Percentiles rank a stretch among this genome's conserved stretches.
phyloP scores from a whole-genome alignment of 768 basidiomycete genomes.

The Boletales sp. region DNA sequence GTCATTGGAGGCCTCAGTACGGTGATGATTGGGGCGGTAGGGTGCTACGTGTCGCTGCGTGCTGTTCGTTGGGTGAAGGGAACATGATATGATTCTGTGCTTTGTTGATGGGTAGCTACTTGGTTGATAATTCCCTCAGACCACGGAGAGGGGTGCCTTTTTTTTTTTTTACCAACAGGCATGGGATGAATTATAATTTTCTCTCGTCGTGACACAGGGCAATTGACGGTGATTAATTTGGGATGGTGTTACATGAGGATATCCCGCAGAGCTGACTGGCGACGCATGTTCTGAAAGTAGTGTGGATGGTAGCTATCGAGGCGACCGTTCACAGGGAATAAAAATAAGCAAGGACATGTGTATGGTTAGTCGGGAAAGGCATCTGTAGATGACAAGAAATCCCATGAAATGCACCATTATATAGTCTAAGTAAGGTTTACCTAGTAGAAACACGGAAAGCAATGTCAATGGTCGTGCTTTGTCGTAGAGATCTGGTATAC shows the following conservation, averaged over 20 bases:
- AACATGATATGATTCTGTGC: conserved; percentile 12
- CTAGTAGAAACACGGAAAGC: conserved; percentile 33
- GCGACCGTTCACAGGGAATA: conserved; percentile 29
- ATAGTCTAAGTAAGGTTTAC: conserved; percentile 34
- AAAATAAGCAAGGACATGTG: conserved; percentile 30
- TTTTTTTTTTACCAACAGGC: conserved; percentile 5
- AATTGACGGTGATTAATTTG: conserved; percentile 36
- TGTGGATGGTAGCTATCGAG: conserved; percentile 11
- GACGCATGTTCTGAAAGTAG: conserved; percentile 24
- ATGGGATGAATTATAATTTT: conserved; percentile 22
- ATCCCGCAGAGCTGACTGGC: conserved; percentile 22
- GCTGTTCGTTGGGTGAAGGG: conserved; percentile 19
- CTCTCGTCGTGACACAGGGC: conserved; percentile 16
- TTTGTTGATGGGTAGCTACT: conserved; percentile 31
- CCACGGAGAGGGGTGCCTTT: conserved; percentile 20
- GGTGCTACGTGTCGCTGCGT: conserved; percentile 35
- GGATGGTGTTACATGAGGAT: conserved; percentile 30
- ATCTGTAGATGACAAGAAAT: conserved; percentile 17
- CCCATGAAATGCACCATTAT: conserved; percentile 27
- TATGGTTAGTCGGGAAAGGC: conserved; percentile 9
- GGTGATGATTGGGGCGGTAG: conserved; percentile 37
- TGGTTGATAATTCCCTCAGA: conserved; percentile 26
- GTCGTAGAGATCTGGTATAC: conserved; percentile 34
- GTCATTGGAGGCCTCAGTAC: conserved; percentile 48
- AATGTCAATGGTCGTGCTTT: conserved; percentile 33